Evolutionary conservation across 805 yeast species (phyloP), one percentile per base, ranked within the genome.

Genomic region (Barnettozyma wickerhamii): DNA sequence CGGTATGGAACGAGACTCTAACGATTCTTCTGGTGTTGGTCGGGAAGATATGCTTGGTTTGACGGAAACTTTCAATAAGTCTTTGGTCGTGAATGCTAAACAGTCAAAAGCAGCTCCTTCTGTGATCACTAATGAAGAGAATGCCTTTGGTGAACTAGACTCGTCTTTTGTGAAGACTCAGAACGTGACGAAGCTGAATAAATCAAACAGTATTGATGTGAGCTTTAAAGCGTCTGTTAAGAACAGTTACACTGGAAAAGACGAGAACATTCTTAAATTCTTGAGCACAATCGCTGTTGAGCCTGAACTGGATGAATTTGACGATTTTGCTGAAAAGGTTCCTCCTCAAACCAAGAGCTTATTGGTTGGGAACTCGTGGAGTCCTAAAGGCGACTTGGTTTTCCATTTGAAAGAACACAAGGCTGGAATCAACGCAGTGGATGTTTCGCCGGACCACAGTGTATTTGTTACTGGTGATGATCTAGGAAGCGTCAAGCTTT

Each of bases 381-480:
- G 46, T 9, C 77, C 77, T 1, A 60, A 62, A 13, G 86, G 85
- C 0, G 62, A 63, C 3, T 56, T 83, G n/a, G 75, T 84, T 2
- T 74, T 89, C 0, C 78, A 75, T 40, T 63, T 86, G 35, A 68
- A 75, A 30, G 87, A 84, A 32, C 88, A 82, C 52, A 64, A 64
- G n/a, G 68, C 76, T 37, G 53, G 77, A 3, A 66, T 89, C n/a
- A 77, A 70, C 18, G 63, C 80, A 20, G 55, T 88, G 7, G 75
- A 71, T 1, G 72, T 76, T 0, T 71, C 85, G 5, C 79, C 83
- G 0, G 79, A 82, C 21, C 72, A 77, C 13, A 74, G 74, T 19
- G 82, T 76, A 48, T 79, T 91, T 47, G 64, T 88, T 3, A 80
- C 93, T 2, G 95, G 89, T 2, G 86, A 93, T 7, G 84, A 80